Evolutionary conservation across 2,329 filamentous ascomycete genomes (phyloP), one percentile per base, ranked within the genome.

Genomic region (Exophiala phaeomuriformis): DNA sequence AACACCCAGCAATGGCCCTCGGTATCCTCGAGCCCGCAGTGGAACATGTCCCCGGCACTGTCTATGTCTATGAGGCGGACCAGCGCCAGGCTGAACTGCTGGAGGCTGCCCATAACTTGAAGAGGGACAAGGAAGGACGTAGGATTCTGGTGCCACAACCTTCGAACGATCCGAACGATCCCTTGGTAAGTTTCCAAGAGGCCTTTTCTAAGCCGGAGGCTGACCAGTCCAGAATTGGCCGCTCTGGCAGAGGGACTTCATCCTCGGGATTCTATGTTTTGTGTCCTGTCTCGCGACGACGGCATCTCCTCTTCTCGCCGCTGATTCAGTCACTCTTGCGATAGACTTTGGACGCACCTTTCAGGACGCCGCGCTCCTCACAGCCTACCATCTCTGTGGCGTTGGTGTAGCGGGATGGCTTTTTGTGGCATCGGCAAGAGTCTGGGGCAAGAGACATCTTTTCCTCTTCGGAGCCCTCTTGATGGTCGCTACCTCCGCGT

Each of bases 401-500:
- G 86, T 89, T 2, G 90, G 88, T 7, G 74, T 89, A 9, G 85
- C 86, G 1, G 90, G 88, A 47, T 82, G 93, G 68, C 77, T 96
- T 60, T 90, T 90, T 69, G 90, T 96, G 2, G 88, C 91, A 0
- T 88, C 85, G 0, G 89, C 88, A 19, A 82, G 90, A 53, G 85
- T 96, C 59, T 96, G 88, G 87, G 91, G 91, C 37, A 96, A 95
- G 71, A 80, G 90, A 39, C 91, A 96, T 72, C 73, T 90, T 10
- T 96, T 95, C 68, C 71, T 96, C 29, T 63, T 94, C 1, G 90
- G 89, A 5, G 83, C 84, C 43, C 60, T 87, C 45, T 77, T 95
- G 53, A 77, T 95, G 63, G 78, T 94, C 40, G 74, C 79, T 41
- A 86, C 85, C 53, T 87, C 83, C 61, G 81, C 79, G 4, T 96